Evolutionary conservation across 2,329 filamentous ascomycete genomes (phyloP), one percentile per base, ranked within the genome.

Genomic region (Macrophomina pseudophaseolina): DNA sequence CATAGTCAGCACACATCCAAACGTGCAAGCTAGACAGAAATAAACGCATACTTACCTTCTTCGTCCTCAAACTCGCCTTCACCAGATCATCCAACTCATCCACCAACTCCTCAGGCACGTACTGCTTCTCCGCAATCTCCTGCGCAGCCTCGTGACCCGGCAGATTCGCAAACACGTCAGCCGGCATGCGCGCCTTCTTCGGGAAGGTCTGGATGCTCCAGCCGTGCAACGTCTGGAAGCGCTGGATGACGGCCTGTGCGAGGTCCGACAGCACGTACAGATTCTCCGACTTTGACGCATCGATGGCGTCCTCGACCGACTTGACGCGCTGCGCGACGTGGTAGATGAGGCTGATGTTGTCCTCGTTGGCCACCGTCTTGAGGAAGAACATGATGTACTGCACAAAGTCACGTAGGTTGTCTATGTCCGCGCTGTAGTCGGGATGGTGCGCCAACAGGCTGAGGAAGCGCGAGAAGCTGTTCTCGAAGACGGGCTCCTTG

Each of bases 291-390:
- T 72, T 73, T 2, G 48, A 42, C 52, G 75, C 60, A 14, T 66
- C 69, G 68, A 98, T 88, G 12, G 87, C 91, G 76, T 99, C 95
- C 49, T 88, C 86, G 9, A 94, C 91, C 78, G 94, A 91, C 83
- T 99, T 99, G 65, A 97, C 90, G 9, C 93, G 89, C 79, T 98
- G 94, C 12, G 93, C 93, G 69, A 97, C 91, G 77, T 95, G 93
- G 82, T 91, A 95, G 48, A 99, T 93, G 68, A 97, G 83, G 0
- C 91, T 91, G 16, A 98, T 84, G 72, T 97, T 99, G 52, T 92
- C 87, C 76, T 97, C 91, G 0, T 89, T 94, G 9, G 92, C 92
- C 18, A 97, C 89, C 44, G 90, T 88, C 69, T 86, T 89, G 54
- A 98, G 84, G 75, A 97, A 99, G 80, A 94, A 97, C 49, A 97